These are phyloP conservation scores for Mucor circinelloides DNA, from an alignment of 371 early-diverging fungal genomes.

Conservation along the genomic window DNA sequence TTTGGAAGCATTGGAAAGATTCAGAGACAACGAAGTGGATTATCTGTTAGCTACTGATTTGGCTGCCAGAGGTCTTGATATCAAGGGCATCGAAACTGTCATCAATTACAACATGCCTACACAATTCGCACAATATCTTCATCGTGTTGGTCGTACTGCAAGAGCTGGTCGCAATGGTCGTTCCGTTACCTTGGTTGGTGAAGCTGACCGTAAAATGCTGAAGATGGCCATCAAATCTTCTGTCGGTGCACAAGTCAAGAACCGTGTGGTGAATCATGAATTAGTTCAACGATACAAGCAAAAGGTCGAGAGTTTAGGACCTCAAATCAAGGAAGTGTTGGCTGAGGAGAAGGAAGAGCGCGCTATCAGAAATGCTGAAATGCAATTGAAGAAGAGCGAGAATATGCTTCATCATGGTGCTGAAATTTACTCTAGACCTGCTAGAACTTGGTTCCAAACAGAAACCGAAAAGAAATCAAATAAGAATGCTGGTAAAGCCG, in stretches of 20 bases:
- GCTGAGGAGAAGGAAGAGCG: slow-evolving; percentile 85
- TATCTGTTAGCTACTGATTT: slow-evolving; percentile 98
- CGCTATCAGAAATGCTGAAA: slow-evolving; percentile 77
- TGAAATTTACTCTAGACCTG: slow-evolving; percentile 91
- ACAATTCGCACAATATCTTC: slow-evolving; percentile 95
- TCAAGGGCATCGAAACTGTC: slow-evolving; percentile 97
- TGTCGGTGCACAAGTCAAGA: slow-evolving; percentile 71
- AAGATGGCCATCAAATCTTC: slow-evolving; percentile 92
- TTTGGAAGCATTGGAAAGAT: slow-evolving; percentile 88
- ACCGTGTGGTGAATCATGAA: slow-evolving; percentile 82
- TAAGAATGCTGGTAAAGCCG: slow-evolving; percentile 11
- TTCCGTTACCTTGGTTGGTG: slow-evolving; percentile 90
- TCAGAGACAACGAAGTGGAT: slow-evolving; percentile 87
- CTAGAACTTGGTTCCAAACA: slow-evolving; percentile 93
- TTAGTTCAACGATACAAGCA: slow-evolving; percentile 75
- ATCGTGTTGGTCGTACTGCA: slow-evolving; percentile 99
- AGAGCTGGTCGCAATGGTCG: slow-evolving; percentile 92
- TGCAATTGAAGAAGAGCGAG: slow-evolving; percentile 84
- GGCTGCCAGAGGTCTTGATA: slow-evolving; percentile 99
- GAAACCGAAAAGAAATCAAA: slow-evolving; percentile 59
- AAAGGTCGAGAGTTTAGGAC: slow-evolving; percentile 65
- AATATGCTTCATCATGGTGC: slow-evolving; percentile 84
- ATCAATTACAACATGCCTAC: slow-evolving; percentile 99
- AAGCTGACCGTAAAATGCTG: slow-evolving; percentile 91
- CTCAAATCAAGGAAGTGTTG: slow-evolving; percentile 77